Evolutionary conservation across 176 grass and related monocot genomes (phyloP).

Genomic region (Paspalum vaginatum): DNA sequence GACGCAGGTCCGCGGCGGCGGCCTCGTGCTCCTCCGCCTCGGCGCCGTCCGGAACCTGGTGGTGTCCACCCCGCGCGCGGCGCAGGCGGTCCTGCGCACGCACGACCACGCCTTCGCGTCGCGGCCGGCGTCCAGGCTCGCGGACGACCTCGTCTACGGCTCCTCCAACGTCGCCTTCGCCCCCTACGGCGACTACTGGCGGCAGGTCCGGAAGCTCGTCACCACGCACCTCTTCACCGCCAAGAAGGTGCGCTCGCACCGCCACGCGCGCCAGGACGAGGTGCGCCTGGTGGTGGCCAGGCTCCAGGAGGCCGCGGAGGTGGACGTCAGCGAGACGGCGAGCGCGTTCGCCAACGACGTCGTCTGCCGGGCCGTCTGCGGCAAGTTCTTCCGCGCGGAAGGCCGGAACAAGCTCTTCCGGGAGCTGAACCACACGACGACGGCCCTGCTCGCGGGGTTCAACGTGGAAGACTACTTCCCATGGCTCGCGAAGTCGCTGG

Average conservation of each 20-base stretch:
- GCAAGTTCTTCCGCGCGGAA: background rate
- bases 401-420: slow-evolving; percentile 24
- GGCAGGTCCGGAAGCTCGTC: slow-evolving; percentile 24
- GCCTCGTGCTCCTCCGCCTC: slow-evolving; percentile 56
- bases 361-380: background rate
- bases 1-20: background rate
- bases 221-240: slow-evolving; percentile 1
- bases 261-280: background rate
- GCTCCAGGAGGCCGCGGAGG: background rate
- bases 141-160: slow-evolving; percentile 31
- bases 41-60: slow-evolving; percentile 46
- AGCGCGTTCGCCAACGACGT: slow-evolving; percentile 6
- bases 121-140: slow-evolving; percentile 28
- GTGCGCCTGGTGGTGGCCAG: background rate
- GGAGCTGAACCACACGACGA: background rate
- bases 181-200: slow-evolving; percentile 45
- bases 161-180: slow-evolving; percentile 38
- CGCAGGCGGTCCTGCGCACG: slow-evolving; percentile 41
- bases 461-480: background rate
- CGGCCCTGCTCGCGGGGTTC: background rate
- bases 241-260: background rate
- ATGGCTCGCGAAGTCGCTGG: background rate
- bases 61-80: slow-evolving; percentile 44
- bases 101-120: slow-evolving; percentile 65
- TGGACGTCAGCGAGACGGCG: background rate